Conservation (phyloP, 1,139 yeast species). For the Kodamaea sp. region DNA sequence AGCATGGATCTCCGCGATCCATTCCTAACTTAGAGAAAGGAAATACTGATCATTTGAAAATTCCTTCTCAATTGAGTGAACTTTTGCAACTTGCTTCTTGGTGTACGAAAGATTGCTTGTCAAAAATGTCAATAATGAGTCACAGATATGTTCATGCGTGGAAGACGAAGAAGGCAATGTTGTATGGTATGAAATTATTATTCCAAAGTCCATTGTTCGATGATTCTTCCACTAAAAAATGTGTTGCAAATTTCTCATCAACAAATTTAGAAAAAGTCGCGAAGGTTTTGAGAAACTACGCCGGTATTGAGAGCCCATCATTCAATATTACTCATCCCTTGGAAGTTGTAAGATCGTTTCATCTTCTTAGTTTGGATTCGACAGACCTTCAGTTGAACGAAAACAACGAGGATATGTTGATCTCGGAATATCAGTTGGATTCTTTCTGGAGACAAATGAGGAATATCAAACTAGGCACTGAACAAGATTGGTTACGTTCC, state of each 20-base stretch:
- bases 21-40: slow-evolving; percentile 1
- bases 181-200: slow-evolving; percentile 13
- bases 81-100: slow-evolving; percentile 8
- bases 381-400: slow-evolving; percentile 11
- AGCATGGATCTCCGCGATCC: not conserved
- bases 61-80: slow-evolving; percentile 4
- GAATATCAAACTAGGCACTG: slow-evolving; percentile 2
- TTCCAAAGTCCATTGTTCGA: slow-evolving; percentile 6
- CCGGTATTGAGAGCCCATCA: slow-evolving; percentile 1
- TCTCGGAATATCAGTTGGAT: slow-evolving; percentile 23
- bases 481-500: slow-evolving; percentile 5
- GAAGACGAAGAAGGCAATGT: slow-evolving; percentile 16
- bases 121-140: slow-evolving; percentile 9
- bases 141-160: slow-evolving; percentile 22
- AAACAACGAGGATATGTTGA: slow-evolving; percentile 15
- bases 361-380: slow-evolving; percentile 3
- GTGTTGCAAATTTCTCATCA: slow-evolving; percentile 4
- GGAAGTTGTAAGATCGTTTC: slow-evolving; percentile 4
- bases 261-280: slow-evolving; percentile 9
- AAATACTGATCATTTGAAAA: slow-evolving; percentile 3
- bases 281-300: slow-evolving; percentile 3
- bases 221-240: slow-evolving; percentile 1
- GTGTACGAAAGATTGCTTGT: slow-evolving; percentile 7
- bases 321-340: slow-evolving; percentile 2
- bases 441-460: slow-evolving; percentile 15